phyloP scores from a whole-genome alignment of 2,329 filamentous ascomycete species.

The Graphilbum fragrans region DNA sequence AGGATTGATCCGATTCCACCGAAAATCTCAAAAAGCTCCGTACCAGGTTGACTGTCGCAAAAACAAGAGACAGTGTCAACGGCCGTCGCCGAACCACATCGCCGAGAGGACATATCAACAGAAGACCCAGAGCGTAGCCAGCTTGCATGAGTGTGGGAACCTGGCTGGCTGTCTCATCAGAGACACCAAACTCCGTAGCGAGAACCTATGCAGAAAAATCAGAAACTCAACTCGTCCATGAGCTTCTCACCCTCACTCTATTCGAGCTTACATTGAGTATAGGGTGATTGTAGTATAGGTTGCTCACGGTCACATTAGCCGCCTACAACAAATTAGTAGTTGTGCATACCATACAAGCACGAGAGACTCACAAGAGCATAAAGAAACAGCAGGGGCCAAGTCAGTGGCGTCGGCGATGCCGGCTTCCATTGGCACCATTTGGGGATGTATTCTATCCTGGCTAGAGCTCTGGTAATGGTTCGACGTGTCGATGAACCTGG shows the following conservation, averaged over 20 bases:
- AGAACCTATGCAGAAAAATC: conserved; percentile 34
- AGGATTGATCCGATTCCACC: background rate
- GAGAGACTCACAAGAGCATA: background rate
- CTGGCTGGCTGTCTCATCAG: conserved; percentile 48
- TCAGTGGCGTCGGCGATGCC: conserved; percentile 1
- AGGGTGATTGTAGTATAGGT: conserved; percentile 67
- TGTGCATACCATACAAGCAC: background rate
- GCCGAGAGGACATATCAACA: conserved; percentile 64
- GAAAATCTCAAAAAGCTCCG: conserved; percentile 18
- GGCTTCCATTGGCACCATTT: conserved; percentile 4
- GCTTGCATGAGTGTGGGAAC: conserved; percentile 65
- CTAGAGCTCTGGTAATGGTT: too few species aligned
- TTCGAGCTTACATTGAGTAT: conserved; percentile 36
- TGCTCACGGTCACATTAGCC: conserved; percentile 50
- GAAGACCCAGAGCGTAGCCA: conserved; percentile 59
- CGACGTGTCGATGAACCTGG: too few species aligned
- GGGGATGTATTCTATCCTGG: conserved; percentile 1
- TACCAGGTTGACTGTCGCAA: conserved; percentile 55
- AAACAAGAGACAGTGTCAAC: conserved; percentile 52
- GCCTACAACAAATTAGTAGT: background rate
- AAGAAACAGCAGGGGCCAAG: conserved; percentile 1
- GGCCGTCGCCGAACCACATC: conserved; percentile 53
- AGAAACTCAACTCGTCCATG: background rate
- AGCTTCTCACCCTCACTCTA: background rate
- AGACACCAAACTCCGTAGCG: conserved; percentile 54